Evolutionary conservation across 306 rosid species (phyloP), one percentile per base, ranked within the genome.

Genomic region (Pyrus betulifolia): DNA sequence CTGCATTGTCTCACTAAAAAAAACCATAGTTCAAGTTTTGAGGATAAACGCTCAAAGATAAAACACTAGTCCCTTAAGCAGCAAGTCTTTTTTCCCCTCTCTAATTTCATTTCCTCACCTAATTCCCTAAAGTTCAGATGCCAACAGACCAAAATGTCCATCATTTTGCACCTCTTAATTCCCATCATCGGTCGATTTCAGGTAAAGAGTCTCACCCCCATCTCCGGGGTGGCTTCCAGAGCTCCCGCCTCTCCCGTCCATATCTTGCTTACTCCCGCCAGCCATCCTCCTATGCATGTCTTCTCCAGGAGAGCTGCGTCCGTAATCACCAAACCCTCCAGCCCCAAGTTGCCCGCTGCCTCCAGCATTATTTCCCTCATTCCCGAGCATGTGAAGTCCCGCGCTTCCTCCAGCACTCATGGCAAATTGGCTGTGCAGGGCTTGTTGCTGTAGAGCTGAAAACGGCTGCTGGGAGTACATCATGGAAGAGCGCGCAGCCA

Each of bases 401-500:
- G 82, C 30, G 80, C 81, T 86, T 72, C 92, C 98, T 52, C 89
- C 70, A 3, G 93, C 87, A 69, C 82, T 78, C 82, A 84, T 87
- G 3, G 91, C 97, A 1, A 92, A 91, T 61, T 92, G 98, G 78
- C 84, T 72, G 69, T 90, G 96, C 78, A 92, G 72, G n/a, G 91
- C 88, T 84, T 93, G 99, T 78, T 92, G 97, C 64, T 92, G 98
- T 72, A 92, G 85, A 27, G 96, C 85, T 0, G 97, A 64, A 78
- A 62, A 90, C 7, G 93, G 93, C 85, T 95, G 97, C 80, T 91
- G 98, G 7, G 82, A 31, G 77, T 92, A 95, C 89, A 95, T 6
- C 85, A 92, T 90, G 74, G 97, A 88, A n/a, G 97, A 92, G 8
- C 99, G 88, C 0, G 92, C 96, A 1, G 92, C 97, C 97, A 95